Evolutionary conservation across 108 stramenopile species (phyloP), one percentile per base, ranked within the genome.

Genomic region (Phaeodactylum tricornutum): DNA sequence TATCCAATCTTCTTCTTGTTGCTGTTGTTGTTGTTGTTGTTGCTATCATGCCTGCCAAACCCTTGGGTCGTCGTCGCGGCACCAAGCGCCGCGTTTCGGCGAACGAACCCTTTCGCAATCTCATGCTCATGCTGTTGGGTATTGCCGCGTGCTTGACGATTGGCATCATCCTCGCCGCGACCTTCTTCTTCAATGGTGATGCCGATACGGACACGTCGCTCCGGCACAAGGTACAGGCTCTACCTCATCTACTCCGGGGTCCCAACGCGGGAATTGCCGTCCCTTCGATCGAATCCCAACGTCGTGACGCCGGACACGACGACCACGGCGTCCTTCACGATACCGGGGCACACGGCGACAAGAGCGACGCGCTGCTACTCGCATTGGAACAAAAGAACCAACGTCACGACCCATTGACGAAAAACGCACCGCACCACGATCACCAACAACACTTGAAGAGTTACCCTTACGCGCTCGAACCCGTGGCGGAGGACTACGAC

Each of bases 401-500:
- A 14, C 34, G n/a, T 35, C 14, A 35, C n/a, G n/a, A n/a, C 12
- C 19, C 42, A 19, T 43, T 43, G 42, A 20, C 15, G 17, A 11
- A 24, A 29, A 1, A 17, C 0, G 16, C 53, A 57, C 24, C 35
- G 47, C 14, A 21, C 40, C 5, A 61, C 47, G 16, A 1, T 61
- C 17, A 27, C 35, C 7, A 54, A 61, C 45, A 33, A 14, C 2
- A 29, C 50, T 3, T 7, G 27, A 27, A 35, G 50, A 17, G 57
- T 52, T 68, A 63, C 27, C 72, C 72, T 2, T 63, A 73, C 47
- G 44, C 60, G 31, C 52, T 54, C 2, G 21, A 52, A 21, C 23
- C n/a, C 4, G 55, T 61, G 4, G 43, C 51, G 4, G 36, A 47
- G 9, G 27, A 67, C 17, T 67, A 68, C 53, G 67, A 68, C 17